Conservation (phyloP, 768 basidiomycete species). For the Psilocybe tampanensis region DNA sequence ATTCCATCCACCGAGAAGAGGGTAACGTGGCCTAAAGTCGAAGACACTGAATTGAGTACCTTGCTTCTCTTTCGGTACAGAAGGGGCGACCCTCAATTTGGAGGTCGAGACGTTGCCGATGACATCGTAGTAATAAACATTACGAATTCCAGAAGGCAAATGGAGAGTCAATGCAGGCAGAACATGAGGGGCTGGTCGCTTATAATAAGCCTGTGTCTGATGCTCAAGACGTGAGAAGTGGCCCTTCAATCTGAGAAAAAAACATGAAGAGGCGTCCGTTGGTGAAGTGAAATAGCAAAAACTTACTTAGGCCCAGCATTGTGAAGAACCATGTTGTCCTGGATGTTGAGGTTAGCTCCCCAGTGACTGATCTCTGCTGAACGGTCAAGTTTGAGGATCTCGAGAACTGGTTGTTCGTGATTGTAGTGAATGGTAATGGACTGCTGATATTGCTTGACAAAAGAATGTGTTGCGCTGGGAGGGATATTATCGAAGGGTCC, state of each 20-base stretch:
- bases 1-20: slow-evolving; percentile 96
- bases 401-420: slow-evolving; percentile 80
- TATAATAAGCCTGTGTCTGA: slow-evolving; percentile 75
- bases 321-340: slow-evolving; percentile 83
- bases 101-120: slow-evolving; percentile 98
- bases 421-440: slow-evolving; percentile 76
- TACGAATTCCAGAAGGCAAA: slow-evolving; percentile 81
- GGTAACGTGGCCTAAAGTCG: slow-evolving; percentile 89
- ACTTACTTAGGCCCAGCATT: slow-evolving; percentile 92
- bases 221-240: slow-evolving; percentile 93
- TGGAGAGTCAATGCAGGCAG: slow-evolving; percentile 74
- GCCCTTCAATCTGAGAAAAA: slow-evolving; percentile 70
- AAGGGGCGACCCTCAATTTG: slow-evolving; percentile 69
- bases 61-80: slow-evolving; percentile 57
- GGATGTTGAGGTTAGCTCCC: slow-evolving; percentile 92
- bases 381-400: slow-evolving; percentile 73
- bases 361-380: slow-evolving; percentile 94
- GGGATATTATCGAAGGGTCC: slow-evolving; percentile 85
- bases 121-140: slow-evolving; percentile 87
- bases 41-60: slow-evolving; percentile 64
- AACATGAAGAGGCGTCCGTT: slow-evolving; percentile 9
- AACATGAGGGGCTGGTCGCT: slow-evolving; percentile 66
- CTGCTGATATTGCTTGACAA: slow-evolving; percentile 64
- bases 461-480: slow-evolving; percentile 55
- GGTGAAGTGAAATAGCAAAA: neutral